Percentiles rank a stretch among this genome's conserved stretches.
These are phyloP conservation scores for Brassica hybrid DNA, from an alignment of 441 rosid genomes.

Conservation along the genomic window DNA sequence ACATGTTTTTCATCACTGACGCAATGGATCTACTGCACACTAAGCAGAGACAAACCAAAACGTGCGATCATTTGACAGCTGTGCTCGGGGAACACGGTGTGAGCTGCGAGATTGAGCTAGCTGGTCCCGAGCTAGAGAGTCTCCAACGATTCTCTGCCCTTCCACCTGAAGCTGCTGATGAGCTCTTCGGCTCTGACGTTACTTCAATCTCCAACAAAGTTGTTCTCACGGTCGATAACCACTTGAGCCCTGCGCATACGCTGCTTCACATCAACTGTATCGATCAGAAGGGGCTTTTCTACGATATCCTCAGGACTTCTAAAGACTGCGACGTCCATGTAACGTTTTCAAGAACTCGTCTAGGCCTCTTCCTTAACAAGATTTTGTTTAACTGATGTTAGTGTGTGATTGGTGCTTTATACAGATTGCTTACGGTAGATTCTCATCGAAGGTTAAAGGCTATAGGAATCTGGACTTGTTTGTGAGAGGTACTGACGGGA, in stretches of 20 bases:
- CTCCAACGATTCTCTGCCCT: conserved; percentile 54
- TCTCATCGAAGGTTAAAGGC: conserved; percentile 52
- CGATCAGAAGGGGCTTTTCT: conserved; percentile 70
- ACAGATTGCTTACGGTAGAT: conserved; percentile 66
- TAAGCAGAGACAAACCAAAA: conserved; percentile 53
- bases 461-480: conserved; percentile 55
- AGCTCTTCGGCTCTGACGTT: conserved; percentile 44
- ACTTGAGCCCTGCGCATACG: conserved; percentile 63
- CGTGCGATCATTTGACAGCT: conserved; percentile 47
- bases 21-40: conserved; percentile 62
- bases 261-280: conserved; percentile 60
- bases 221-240: conserved; percentile 54
- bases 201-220: conserved; percentile 40
- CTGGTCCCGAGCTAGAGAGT: conserved; percentile 57
- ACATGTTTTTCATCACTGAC: conserved; percentile 58
- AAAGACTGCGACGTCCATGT: conserved; percentile 66
- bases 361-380: neutral
- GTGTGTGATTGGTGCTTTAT: conserved; percentile 3
- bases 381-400: neutral
- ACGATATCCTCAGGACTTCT: conserved; percentile 67
- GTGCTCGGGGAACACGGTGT: conserved; percentile 54
- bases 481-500: conserved; percentile 56
- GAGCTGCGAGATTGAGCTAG: conserved; percentile 61
- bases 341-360: conserved; percentile 20
- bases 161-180: conserved; percentile 51